Evolutionary conservation across 1,284 basidiomycete genomes (phyloP), one percentile per base, ranked within the genome.

Genomic region (Bjerkandera adusta): DNA sequence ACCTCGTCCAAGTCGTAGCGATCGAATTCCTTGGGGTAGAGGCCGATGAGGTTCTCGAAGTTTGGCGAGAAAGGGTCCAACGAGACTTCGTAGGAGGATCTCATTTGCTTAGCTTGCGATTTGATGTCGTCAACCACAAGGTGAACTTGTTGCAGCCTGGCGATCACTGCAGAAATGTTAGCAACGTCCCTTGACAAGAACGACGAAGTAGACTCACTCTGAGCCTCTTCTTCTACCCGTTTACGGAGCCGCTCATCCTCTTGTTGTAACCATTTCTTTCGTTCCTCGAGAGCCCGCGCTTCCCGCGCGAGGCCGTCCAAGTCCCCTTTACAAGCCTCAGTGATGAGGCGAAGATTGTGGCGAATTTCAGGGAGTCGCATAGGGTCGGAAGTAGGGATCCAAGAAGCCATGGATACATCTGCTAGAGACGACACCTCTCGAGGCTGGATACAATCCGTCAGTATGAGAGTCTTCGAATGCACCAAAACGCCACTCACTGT

Each of bases 311-410:
- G 78, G 11, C 89, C 89, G 40, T 91, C 84, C 1, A 99, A 76
- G 48, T 94, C 89, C 21, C 77, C 81, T 54, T 89, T 89, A 54
- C 90, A 85, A 1, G 82, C 75, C 37, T 94, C 89, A 2, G 83
- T 77, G 36, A 99, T 91, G 35, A 98, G 77, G 5, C 86, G 81
- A 21, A 99, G 68, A 64, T 99, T 99, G 64, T 99, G 95, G 27
- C 94, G 83, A 15, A 99, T 82, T 72, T 99, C 97, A 0, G 96
- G 95, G 53, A 99, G 81, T 50, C 89, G 85, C 36, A 84, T 90
- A 1, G 83, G 76, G 56, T 97, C 93, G 11, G 81, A 81, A 0
- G 89, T 85, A 1, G 91, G 92, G 11, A 85, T 84, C 91, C 93
- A 94, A 5, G 83, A 77, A 26, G 87, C 85, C 26, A 83, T 65